phyloP scores from a whole-genome alignment of 23 red algal species.

The Pyropia haitanensis region DNA sequence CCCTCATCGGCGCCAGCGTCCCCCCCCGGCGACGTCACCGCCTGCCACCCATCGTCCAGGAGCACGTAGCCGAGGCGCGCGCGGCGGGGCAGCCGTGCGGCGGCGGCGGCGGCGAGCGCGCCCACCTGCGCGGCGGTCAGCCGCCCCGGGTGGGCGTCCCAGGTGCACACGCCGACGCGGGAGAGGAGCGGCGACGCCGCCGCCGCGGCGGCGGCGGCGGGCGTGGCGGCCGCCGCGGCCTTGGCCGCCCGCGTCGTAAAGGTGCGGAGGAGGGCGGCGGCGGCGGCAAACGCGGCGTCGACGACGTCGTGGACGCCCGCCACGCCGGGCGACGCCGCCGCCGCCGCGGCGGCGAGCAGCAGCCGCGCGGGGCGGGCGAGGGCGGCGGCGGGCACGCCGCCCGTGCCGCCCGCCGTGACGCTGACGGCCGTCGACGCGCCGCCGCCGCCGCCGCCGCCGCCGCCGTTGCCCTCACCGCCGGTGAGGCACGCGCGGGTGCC shows the following conservation, averaged over 20 bases:
- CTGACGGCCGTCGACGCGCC: neutral
- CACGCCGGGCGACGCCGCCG: neutral
- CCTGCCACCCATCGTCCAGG: slow-evolving; percentile 71
- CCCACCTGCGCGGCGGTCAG: slow-evolving; percentile 12
- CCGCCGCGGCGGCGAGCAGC: slow-evolving; percentile 4
- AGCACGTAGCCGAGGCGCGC: slow-evolving; percentile 32
- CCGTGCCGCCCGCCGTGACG: neutral
- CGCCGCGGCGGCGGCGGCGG: neutral
- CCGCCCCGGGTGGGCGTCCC: slow-evolving; percentile 29
- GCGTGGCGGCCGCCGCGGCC: neutral
- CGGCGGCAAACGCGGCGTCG: slow-evolving; percentile 1
- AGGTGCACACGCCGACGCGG: slow-evolving; percentile 39
- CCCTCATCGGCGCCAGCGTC: too few relatives aligned
- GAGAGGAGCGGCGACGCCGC: neutral
- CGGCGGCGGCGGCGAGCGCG: neutral
- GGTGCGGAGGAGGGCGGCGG: neutral
- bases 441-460: slow-evolving; percentile 19
- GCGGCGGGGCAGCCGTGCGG: slow-evolving; percentile 1
- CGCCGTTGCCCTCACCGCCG: slow-evolving; percentile 4
- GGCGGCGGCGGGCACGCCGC: neutral
- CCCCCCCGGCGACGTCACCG: neutral
- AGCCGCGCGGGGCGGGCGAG: slow-evolving; percentile 1
- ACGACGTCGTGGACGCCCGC: slow-evolving; percentile 12
- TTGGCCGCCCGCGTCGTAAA: too few relatives aligned
- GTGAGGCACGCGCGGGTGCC: slow-evolving; percentile 25